A percentile compares a stretch with the other conserved stretches of the same genome.
Conservation (phyloP, 495 filamentous ascomycete genomes). For the Polyplosphaeria fusca region DNA sequence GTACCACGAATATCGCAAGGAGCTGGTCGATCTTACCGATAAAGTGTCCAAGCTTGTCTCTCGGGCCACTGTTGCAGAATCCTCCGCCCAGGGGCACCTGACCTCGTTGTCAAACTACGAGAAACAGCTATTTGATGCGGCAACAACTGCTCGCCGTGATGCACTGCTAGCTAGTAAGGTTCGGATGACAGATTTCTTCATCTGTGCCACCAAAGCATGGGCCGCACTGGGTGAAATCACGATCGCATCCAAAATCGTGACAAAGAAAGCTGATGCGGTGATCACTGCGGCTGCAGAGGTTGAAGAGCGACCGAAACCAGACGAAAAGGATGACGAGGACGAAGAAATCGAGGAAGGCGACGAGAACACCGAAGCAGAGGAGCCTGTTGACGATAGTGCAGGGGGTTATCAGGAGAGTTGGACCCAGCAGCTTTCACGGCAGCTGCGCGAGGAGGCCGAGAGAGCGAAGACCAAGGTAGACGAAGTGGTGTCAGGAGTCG, state of each 20-base stretch:
- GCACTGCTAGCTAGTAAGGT: neutral
- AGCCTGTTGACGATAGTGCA: neutral
- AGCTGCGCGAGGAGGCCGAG: too few species aligned
- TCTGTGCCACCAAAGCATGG: neutral
- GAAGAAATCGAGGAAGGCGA: neutral
- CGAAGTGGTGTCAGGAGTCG: too few species aligned
- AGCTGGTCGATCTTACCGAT: neutral
- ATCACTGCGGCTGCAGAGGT: neutral
- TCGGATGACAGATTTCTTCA: neutral
- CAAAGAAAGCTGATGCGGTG: too few species aligned
- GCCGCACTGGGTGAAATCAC: neutral
- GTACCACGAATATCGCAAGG: neutral
- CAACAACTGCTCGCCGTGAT: neutral
- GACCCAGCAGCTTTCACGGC: too few species aligned
- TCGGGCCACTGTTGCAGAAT: neutral
- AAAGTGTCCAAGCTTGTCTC: neutral
- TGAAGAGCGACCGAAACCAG: neutral
- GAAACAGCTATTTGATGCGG: neutral
- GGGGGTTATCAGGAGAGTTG: too few species aligned
- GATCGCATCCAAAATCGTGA: too few species aligned
- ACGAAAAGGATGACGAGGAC: neutral
- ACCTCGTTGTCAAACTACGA: neutral
- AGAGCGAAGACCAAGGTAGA: too few species aligned
- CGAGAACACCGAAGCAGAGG: neutral
- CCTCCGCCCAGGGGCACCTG: neutral